phyloP scores from a whole-genome alignment of 2,329 filamentous ascomycete species.

The Cryphonectria nitschkei region DNA sequence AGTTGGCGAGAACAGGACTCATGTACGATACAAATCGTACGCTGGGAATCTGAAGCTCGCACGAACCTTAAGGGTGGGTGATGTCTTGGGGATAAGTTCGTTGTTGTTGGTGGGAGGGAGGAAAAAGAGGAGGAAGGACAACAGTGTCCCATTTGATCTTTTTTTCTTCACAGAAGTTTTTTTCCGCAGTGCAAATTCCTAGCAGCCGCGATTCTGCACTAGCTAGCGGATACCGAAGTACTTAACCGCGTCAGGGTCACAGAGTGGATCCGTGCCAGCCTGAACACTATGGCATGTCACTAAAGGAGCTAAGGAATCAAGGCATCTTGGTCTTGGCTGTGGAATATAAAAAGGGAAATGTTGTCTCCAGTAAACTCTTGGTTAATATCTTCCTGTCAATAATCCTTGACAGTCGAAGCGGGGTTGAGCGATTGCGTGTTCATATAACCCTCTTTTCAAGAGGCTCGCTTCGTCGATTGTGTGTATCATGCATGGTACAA shows the following conservation, averaged over 20 bases:
- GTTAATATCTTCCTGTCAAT: neutral
- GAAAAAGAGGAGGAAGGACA: conserved; percentile 40
- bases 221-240: neutral
- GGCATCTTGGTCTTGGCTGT: neutral
- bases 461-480: neutral
- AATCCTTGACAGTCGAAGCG: neutral
- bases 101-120: conserved; percentile 44
- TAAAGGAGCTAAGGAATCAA: neutral
- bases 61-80: conserved; percentile 46
- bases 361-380: neutral
- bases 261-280: neutral
- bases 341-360: neutral
- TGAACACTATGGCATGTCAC: neutral
- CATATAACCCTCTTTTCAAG: neutral
- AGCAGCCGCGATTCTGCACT: conserved; percentile 18
- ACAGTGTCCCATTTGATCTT: conserved; percentile 13
- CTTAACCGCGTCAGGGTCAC: neutral
- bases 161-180: conserved; percentile 23
- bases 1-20: conserved; percentile 63
- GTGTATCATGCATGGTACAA: neutral
- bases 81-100: conserved; percentile 51
- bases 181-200: conserved; percentile 21
- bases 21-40: conserved; percentile 57
- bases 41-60: conserved; percentile 50
- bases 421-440: neutral